Evolutionary conservation across 1,284 basidiomycete species (phyloP).

Genomic region (Chiua sp.): DNA sequence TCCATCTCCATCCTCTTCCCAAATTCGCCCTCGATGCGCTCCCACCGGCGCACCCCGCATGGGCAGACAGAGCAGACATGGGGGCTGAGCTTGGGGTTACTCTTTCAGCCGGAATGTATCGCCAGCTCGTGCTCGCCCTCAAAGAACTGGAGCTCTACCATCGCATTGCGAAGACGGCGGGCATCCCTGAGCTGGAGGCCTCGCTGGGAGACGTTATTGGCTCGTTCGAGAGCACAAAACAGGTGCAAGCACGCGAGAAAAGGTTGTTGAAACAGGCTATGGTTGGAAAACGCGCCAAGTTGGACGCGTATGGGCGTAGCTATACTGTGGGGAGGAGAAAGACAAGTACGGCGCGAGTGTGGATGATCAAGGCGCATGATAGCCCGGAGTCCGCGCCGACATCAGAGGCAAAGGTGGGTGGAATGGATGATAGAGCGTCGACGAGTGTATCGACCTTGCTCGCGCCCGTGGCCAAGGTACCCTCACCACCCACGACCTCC

Average conservation of each 20-base stretch:
- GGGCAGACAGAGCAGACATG: constrained; percentile 72
- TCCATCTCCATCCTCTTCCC: constrained; percentile 82
- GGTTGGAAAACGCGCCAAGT: constrained; percentile 52
- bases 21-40: constrained; percentile 67
- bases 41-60: constrained; percentile 63
- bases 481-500: constrained; percentile 49
- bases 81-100: constrained; percentile 58
- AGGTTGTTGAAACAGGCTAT: constrained; percentile 35
- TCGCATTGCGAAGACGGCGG: constrained; percentile 70
- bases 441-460: constrained; percentile 26
- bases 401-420: constrained; percentile 17
- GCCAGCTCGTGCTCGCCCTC: constrained; percentile 67
- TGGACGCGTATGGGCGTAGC: constrained; percentile 81
- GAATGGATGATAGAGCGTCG: constrained; percentile 10
- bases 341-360: constrained; percentile 87
- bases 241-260: constrained; percentile 56
- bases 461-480: constrained; percentile 17
- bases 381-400: constrained; percentile 48
- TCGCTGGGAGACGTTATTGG: constrained; percentile 60
- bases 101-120: constrained; percentile 78
- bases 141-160: constrained; percentile 77
- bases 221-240: constrained; percentile 72
- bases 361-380: constrained; percentile 84
- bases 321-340: constrained; percentile 88
- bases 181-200: constrained; percentile 60